Evolutionary conservation across 2,329 filamentous ascomycete genomes (phyloP), one percentile per base, ranked within the genome.

Genomic region (Neurospora crassa): DNA sequence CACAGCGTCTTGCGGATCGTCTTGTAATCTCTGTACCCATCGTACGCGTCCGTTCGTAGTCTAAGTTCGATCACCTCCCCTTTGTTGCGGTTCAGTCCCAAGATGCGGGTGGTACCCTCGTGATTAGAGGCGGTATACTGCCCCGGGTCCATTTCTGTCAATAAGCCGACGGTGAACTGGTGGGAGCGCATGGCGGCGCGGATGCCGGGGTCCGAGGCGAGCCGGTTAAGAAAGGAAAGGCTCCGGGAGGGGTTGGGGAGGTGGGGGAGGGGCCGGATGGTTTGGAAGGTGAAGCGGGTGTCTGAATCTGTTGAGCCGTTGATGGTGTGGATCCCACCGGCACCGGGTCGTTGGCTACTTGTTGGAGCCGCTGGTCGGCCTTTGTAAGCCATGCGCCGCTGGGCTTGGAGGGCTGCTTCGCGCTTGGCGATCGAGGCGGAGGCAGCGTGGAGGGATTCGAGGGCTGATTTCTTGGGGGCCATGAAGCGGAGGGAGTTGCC

Each of bases 91-190:
- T 99, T 99, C 53, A 98, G 80, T 0, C 96, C 96, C 0, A 98
- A 82, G 1, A 92, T 94, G 67, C 93, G 87, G 68, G 90, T 90
- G n/a, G 86, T 87, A 67, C 88, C 87, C 77, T 96, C 91, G 77
- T 92, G 91, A 3, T 88, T 92, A 1, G 84, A 80, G 80, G 0
- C 94, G 97, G 80, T 97, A 89, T 75, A 90, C 87, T 0, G 90
- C 85, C 47, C 47, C 0, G 96, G 96, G 76, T 99, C 92, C 95
- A 99, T 98, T 81, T 99, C 96, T 0, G 94, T 97, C 37, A 99
- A 85, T 3, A 98, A 81, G 0, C 91, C 91, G 0, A 99, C 96
- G 24, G 87, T 88, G 83, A 97, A 97, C 74, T 90, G 88, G 83
- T 97, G 94, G 76, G 90, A 90, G 18, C 87, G 84, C 96, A 99